Base-by-base conservation (phyloP, 305 asterid genomes). In the Ilex paraguariensis region DNA sequence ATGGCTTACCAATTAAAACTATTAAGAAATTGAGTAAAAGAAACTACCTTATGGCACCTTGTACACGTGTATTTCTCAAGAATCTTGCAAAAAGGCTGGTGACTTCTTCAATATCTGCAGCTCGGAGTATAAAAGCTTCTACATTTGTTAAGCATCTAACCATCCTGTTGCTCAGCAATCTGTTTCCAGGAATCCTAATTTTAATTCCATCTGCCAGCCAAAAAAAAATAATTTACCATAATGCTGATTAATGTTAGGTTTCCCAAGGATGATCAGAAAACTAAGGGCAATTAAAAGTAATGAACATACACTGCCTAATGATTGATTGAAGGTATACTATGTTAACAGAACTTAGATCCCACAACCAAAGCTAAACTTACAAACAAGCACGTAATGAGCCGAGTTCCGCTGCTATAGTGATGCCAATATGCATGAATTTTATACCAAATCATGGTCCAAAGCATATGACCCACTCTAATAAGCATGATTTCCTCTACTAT, bases 91-190 rank as follows among this genome's bases (percentile, higher is more conserved):
- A 91, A 30, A 86, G 80, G 64, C 78, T 70, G 4, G 87, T 90
- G 67, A 87, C 90, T 72, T 87, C 88, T 82, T 85, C 90, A 51
- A 90, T 84, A 79, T 90, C 97, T 12, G 81, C 80, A 53, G 82
- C 81, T 42, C 95, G 83, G 60, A 90, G 58, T 16, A 84, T 71
- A 66, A 87, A 90, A 14, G 88, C 95, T 75, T 90, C 97, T 28
- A 80, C 95, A 55, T 87, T 80, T 46, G 90, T 73, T 30, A 68
- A 58, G 84, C 95, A 90, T 60, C 68, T 71, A 33, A 90, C 91
- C 17, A 71, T 63, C 71, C 95, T 79, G 66, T 69, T 82, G 81
- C 95, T 79, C 81, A 75, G 68, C 70, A 77, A 57, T 52, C 79
- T 69, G 64, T 81, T 86, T 48, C 88, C 91, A 3, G 83, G 86